Base-by-base conservation (phyloP, 306 rosid genomes). In the Dryas octopetala region DNA sequence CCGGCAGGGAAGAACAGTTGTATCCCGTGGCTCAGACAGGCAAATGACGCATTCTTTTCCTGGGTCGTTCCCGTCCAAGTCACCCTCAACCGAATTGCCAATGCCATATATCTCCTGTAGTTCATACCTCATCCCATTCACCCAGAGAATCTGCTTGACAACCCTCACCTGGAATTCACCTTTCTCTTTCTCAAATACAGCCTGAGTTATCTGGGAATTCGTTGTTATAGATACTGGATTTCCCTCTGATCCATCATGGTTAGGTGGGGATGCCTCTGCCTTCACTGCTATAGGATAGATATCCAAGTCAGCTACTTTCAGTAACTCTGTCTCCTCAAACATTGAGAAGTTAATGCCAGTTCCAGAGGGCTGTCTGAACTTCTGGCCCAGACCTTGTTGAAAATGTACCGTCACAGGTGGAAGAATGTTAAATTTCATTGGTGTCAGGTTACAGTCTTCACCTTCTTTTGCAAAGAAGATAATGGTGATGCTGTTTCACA, bases 11-110 rank as follows among this genome's bases (percentile, higher is more conserved):
- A 96, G 99, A 66, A 89, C 94, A 19, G 98, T 88, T 23, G 99
- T 96, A 81, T 96, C 97, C 58, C 91, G 86, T 62, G 99, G 99
- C 68, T 96, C 99, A 15, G 99, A 96, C 79, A 96, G 81, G 90
- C 99, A 96, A 83, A 96, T 96, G 79, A 90, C 99, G 7, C 99
- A 96, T 82, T 96, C 99, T 86, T 92, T 96, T 72, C 98, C 99
- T 0, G 90, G 92, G 77, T 96, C 98, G 78, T 89, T 92, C 57
- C 89, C 93, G 74, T 92, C 99, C 69, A 84, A 11, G 52, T 92
- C 98, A 79, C 82, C 86, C 75, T 95, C 93, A 8, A 90, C 97
- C 6, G 99, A 92, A 80, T 89, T 96, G 8, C 93, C 97, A 76
- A 96, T 96, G 32, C 99, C 99, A 63, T 89, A 96, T 80, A 96